Conservation (phyloP, 139 green algal species). For the Diplosphaera chodatii region DNA sequence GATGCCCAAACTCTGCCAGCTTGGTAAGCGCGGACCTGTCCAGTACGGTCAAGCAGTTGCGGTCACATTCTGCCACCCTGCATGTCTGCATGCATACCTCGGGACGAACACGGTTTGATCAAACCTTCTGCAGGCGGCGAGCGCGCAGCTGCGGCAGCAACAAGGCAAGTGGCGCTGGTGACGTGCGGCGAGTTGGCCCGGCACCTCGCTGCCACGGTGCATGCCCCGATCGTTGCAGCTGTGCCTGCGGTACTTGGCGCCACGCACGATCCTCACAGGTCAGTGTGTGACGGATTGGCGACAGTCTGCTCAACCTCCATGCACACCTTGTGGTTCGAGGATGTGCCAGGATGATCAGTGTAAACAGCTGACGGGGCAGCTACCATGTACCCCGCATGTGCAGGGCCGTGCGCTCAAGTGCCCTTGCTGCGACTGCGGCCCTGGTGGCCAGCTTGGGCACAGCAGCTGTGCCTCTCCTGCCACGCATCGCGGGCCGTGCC, state of each 20-base stretch:
- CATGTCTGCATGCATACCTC: too few relatives aligned
- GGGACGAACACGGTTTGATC: too few relatives aligned
- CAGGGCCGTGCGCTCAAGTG: conserved; percentile 40
- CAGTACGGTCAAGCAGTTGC: too few relatives aligned
- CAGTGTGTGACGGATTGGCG: too few relatives aligned
- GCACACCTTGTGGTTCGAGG: too few relatives aligned
- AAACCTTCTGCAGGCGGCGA: too few relatives aligned
- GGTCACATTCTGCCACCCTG: too few relatives aligned
- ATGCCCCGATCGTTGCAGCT: neutral
- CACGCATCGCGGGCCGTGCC: conserved; percentile 25
- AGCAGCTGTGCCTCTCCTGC: conserved; percentile 51
- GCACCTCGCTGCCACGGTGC: conserved; percentile 23
- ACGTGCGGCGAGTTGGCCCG: conserved; percentile 26
- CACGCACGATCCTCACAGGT: neutral
- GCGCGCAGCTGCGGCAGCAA: conserved; percentile 2
- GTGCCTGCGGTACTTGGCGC: neutral
- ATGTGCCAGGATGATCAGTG: too few relatives aligned
- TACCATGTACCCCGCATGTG: conserved; percentile 1
- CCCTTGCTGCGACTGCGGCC: conserved; percentile 30
- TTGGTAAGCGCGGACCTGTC: too few relatives aligned
- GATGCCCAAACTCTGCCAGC: neutral
- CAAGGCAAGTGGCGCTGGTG: conserved; percentile 42
- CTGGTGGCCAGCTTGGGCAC: conserved; percentile 31
- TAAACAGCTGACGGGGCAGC: too few relatives aligned
- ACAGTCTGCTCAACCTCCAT: too few relatives aligned